Conservation (phyloP, 768 basidiomycete species). For the Gloeopeniophorella convolvens region DNA sequence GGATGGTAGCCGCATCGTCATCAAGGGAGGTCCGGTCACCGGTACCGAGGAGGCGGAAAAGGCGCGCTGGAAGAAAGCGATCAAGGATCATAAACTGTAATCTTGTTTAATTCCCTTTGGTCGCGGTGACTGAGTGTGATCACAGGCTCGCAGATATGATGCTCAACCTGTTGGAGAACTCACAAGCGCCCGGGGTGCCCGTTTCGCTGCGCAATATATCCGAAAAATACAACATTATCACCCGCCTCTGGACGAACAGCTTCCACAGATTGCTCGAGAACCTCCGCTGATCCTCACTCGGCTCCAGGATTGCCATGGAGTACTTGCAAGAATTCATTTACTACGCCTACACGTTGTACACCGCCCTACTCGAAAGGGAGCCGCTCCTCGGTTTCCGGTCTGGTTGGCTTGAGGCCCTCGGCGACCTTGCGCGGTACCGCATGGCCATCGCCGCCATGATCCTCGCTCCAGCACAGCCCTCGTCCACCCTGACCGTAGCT, state of each 20-base stretch:
- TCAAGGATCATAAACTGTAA: no score
- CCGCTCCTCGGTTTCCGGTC: constrained; percentile 62
- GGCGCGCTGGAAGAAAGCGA: constrained; percentile 67
- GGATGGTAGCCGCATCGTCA: constrained; percentile 35
- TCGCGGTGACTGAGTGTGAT: constrained; percentile 9
- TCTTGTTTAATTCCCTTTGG: constrained; percentile 26
- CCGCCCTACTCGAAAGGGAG: no score
- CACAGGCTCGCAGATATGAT: no score
- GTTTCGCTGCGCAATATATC: constrained; percentile 84
- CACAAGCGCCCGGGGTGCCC: constrained; percentile 80
- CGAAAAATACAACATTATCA: no score
- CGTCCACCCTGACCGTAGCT: constrained; percentile 44
- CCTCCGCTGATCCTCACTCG: constrained; percentile 78
- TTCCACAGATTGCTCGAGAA: constrained; percentile 88
- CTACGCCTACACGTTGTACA: no score
- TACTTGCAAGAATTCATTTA: no score
- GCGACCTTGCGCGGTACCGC: constrained; percentile 88
- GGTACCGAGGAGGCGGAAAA: constrained; percentile 61
- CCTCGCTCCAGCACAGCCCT: constrained; percentile 35
- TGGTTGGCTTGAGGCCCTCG: constrained; percentile 95
- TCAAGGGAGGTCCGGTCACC: constrained; percentile 21
- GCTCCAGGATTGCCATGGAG: no score
- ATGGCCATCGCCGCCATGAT: constrained; percentile 89
- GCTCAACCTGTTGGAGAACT: no score
- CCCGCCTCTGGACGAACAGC: no score